A percentile compares a stretch with the other conserved stretches of the same genome.
Evolutionary conservation across 768 basidiomycete genomes (phyloP).

Genomic region (Tricholoma bakamatsutake): DNA sequence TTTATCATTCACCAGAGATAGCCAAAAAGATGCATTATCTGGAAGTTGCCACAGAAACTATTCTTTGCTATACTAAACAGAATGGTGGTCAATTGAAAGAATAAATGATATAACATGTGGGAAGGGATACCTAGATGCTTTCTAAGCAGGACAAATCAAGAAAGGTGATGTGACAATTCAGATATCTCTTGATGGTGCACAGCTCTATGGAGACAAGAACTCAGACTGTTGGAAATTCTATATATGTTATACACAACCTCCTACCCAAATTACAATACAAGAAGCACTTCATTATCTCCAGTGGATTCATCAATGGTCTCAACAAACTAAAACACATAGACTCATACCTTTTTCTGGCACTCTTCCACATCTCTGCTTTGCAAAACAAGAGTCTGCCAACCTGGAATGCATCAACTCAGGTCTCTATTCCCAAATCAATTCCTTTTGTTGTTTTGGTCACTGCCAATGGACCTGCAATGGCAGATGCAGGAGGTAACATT

Average conservation of each 20-base stretch:
- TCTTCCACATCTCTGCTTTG: conserved; percentile 22
- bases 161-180: conserved; percentile 19
- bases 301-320: conserved; percentile 15
- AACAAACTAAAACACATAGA: conserved; percentile 7
- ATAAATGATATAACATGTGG: conserved; percentile 27
- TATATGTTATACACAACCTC: no score
- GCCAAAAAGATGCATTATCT: conserved; percentile 1
- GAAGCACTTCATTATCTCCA: conserved; percentile 8
- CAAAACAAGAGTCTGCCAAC: conserved; percentile 6
- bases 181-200: conserved; percentile 23
- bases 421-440: conserved; percentile 3
- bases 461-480: conserved; percentile 21
- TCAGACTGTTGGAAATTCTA: no score
- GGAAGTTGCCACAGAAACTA: neutral
- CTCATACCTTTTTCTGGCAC: conserved; percentile 12
- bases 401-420: no score
- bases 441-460: no score
- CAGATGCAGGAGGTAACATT: conserved; percentile 12
- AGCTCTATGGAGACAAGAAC: no score
- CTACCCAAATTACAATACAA: no score
- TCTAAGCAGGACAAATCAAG: neutral
- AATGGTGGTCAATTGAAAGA: conserved; percentile 28
- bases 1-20: neutral
- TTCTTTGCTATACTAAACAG: neutral
- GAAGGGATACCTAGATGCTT: conserved; percentile 29